phyloP scores from a whole-genome alignment of 805 yeast species.

The Teunomyces atbi region DNA sequence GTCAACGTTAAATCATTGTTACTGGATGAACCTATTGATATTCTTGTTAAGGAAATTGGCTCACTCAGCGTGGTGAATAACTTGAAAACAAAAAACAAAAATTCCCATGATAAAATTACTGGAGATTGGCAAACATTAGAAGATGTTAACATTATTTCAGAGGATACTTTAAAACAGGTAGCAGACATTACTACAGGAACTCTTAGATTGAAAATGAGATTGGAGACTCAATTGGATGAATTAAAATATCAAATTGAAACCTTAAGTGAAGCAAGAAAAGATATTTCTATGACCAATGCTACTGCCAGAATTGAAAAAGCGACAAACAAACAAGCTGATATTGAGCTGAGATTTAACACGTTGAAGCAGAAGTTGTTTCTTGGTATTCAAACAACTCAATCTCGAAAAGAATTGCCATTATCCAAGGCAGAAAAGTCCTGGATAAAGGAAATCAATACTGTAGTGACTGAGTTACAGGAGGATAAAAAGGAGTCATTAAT shows the following conservation, averaged over 20 bases:
- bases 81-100: not conserved
- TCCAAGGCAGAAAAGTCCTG: constrained; percentile 34
- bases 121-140: constrained; percentile 5
- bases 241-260: constrained; percentile 19
- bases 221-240: constrained; percentile 22
- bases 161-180: constrained; percentile 13
- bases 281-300: not conserved
- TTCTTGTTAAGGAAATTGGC: not conserved
- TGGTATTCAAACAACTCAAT: constrained; percentile 22
- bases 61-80: not conserved
- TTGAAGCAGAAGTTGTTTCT: constrained; percentile 22
- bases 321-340: constrained; percentile 19
- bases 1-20: not conserved
- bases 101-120: constrained; percentile 7
- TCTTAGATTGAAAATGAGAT: constrained; percentile 18
- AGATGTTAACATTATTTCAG: constrained; percentile 20
- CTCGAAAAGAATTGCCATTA: constrained; percentile 26
- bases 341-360: constrained; percentile 17
- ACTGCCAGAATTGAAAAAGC: constrained; percentile 9
- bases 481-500: constrained; percentile 7
- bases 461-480: constrained; percentile 13
- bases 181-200: constrained; percentile 14
- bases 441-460: constrained; percentile 36
- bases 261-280: not conserved
- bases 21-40: constrained; percentile 1